phyloP scores from a whole-genome alignment of 2,329 filamentous ascomycete genomes.

The Rhytidhysteron rufulum region DNA sequence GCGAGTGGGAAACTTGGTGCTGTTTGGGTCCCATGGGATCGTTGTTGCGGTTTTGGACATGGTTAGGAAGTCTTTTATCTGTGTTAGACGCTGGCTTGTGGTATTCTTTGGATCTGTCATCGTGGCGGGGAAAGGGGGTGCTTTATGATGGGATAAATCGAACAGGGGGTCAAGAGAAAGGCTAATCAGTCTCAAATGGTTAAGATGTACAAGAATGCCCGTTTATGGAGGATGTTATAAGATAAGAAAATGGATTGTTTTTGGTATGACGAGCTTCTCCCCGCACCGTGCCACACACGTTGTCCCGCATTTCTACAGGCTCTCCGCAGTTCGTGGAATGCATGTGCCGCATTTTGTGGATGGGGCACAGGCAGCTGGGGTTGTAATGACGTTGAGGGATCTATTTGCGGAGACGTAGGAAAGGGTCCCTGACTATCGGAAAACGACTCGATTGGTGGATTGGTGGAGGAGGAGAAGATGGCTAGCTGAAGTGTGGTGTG shows the following conservation, averaged over 20 bases:
- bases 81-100: conserved; percentile 35
- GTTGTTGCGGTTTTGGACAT: conserved; percentile 44
- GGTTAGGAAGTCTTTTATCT: conserved; percentile 44
- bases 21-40: conserved; percentile 54
- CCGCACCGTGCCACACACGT: background rate
- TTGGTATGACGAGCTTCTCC: background rate
- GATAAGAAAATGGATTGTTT: background rate
- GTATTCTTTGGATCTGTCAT: conserved; percentile 34
- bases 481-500: too few relatives aligned
- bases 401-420: too few relatives aligned
- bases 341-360: too few relatives aligned
- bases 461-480: too few relatives aligned
- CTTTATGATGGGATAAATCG: background rate
- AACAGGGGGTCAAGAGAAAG: background rate
- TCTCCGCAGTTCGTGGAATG: background rate
- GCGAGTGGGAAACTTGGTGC: conserved; percentile 49
- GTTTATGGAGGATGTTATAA: background rate
- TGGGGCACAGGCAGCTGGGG: too few relatives aligned
- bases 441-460: too few relatives aligned
- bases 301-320: conserved; percentile 9
- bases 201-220: background rate
- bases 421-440: too few relatives aligned
- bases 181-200: background rate
- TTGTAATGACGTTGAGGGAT: too few relatives aligned
- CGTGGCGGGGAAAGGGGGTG: conserved; percentile 2